Base-by-base conservation (phyloP, 257 asterid species). In the Petunia axillaris region DNA sequence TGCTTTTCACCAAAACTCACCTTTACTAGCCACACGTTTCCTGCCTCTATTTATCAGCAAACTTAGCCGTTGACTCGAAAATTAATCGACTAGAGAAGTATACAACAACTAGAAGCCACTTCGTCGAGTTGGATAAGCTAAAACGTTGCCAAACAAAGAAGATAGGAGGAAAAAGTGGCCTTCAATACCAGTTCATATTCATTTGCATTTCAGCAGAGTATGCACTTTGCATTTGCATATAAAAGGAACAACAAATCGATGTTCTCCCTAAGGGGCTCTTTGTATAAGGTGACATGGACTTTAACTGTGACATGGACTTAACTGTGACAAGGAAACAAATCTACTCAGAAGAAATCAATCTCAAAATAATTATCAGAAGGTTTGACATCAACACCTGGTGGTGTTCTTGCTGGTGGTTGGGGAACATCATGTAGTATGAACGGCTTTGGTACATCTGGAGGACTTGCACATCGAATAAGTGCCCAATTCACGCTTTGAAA, bases 401-500 rank as follows among this genome's bases (percentile, higher is more conserved):
- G 80, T 35, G 65, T 68, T 44, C 37, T 85, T 11, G 86, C 82
- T 79, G 87, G 73, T 6, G 88, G 71, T 76, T 77, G 76, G 6
- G 57, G 81, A n/a, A 43, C 71, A 10, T 84, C 90, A 6, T 86
- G 85, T 38, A 83, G 46, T 7, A 75, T 64, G 68, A 88, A 85
- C 0, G 92, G 91, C 77, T 85, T 83, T 40, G 94, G 94, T 76
- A 90, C 89, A 2, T 90, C 92, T 3, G 94, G 94, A 35, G 94
- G 94, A 57, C 90, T 88, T 44, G 94, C 90, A 81, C 94, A 90
- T 1, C 94, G 92, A 8, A 90, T 88, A 13, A 90, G 89, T 1
- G 94, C 94, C 94, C 94, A 90, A 63, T 90, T 90, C 80, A 90
- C 84, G 7, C 91, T 88, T 71, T 88, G 92, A 62, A 90, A 90